These are phyloP conservation scores for Aspergillus coremiiformis DNA, from an alignment of 495 filamentous ascomycete genomes.

Conservation along the genomic window DNA sequence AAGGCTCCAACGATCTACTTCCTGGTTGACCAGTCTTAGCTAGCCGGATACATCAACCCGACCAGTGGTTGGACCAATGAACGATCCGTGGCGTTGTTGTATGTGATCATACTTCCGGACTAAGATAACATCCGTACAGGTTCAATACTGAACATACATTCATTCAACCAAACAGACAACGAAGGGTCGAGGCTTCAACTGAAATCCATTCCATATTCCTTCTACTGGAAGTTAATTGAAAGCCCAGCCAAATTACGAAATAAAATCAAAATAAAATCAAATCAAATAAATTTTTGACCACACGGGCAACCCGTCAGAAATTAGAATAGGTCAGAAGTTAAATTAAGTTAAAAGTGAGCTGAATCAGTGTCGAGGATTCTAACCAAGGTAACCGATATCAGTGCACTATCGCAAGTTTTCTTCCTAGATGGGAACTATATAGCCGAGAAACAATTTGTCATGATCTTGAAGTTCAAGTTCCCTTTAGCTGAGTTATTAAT, in stretches of 20 bases:
- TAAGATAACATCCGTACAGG: too few relatives aligned
- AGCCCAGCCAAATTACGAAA: too few relatives aligned
- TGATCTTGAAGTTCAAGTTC: too few relatives aligned
- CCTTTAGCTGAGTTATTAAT: too few relatives aligned
- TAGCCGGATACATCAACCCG: conserved; percentile 16
- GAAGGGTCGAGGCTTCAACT: background rate
- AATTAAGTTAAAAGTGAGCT: background rate
- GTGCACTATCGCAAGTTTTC: background rate
- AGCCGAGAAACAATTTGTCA: too few relatives aligned
- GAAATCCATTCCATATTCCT: background rate
- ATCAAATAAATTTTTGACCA: background rate
- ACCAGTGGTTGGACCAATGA: conserved; percentile 6
- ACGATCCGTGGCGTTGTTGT: conserved; percentile 4
- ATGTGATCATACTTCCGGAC: background rate
- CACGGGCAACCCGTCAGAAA: background rate
- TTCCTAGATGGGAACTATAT: background rate
- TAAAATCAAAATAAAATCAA: background rate
- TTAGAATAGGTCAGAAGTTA: background rate
- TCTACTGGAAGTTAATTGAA: background rate
- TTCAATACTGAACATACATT: too few relatives aligned
- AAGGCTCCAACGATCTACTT: conserved; percentile 6
- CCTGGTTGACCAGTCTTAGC: background rate
- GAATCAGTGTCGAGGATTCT: background rate
- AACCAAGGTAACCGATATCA: background rate
- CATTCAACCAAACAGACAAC: background rate